phyloP scores from a whole-genome alignment of 2,329 filamentous ascomycete genomes.

The Catunica adiposa region DNA sequence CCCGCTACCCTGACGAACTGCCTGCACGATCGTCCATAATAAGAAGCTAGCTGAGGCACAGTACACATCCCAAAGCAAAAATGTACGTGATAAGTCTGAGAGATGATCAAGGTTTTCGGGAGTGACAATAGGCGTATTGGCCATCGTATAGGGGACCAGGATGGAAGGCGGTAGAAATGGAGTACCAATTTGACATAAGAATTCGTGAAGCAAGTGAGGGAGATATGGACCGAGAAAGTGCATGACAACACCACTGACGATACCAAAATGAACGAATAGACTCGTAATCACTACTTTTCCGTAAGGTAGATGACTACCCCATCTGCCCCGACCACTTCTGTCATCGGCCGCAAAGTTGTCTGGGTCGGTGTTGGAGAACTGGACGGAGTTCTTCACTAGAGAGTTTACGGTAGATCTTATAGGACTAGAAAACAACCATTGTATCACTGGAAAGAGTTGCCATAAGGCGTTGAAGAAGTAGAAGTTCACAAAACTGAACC shows the following conservation, averaged over 20 bases:
- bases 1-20: not conserved
- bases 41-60: not conserved
- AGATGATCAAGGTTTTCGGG: not conserved
- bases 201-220: not conserved
- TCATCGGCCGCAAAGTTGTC: no score
- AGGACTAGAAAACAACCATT: no score
- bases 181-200: no score
- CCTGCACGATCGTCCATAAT: constrained; percentile 2
- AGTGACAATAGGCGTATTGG: not conserved
- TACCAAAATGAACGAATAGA: no score
- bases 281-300: no score
- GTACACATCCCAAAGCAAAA: constrained; percentile 8
- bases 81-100: not conserved
- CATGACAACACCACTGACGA: no score
- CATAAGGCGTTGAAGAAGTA: constrained; percentile 7
- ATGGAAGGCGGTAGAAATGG: not conserved
- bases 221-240: no score
- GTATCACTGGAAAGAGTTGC: constrained; percentile 10
- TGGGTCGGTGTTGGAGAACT: not conserved
- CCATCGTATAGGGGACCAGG: constrained; percentile 2
- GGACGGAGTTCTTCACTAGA: no score
- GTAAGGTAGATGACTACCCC: no score
- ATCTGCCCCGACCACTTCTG: no score
- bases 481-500: not conserved
- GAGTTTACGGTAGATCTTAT: no score